Percentiles rank a stretch among this genome's conserved stretches.
Conservation (phyloP, 192 early-diverging fungal genomes). For the Kappamyces sp. region DNA sequence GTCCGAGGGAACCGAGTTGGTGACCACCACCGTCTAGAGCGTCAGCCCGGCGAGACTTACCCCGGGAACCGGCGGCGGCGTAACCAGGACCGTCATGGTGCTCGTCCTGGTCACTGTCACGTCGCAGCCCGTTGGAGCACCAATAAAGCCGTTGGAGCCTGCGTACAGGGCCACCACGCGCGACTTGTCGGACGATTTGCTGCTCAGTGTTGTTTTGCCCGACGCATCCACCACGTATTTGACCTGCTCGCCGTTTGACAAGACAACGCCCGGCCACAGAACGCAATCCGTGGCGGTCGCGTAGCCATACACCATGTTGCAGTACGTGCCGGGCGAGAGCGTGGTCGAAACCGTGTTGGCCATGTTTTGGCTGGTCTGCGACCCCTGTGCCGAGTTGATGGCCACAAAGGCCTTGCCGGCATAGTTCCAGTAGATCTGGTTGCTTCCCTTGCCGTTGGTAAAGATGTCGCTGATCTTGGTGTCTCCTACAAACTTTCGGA, state of each 20-base stretch:
- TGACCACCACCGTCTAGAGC: too few species aligned
- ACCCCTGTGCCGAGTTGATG: conserved; percentile 8
- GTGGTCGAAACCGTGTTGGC: conserved; percentile 10
- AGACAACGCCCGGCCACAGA: conserved; percentile 2
- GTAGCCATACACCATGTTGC: conserved; percentile 13
- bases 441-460: not conserved
- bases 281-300: not conserved
- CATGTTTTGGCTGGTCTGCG: not conserved
- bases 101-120: too few species aligned
- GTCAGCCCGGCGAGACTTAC: too few species aligned
- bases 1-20: too few species aligned
- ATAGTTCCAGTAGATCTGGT: conserved; percentile 13
- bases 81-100: too few species aligned
- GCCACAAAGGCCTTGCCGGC: conserved; percentile 17
- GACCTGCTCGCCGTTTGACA: conserved; percentile 9
- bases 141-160: not conserved
- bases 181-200: conserved; percentile 2
- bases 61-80: too few species aligned
- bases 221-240: conserved; percentile 5
- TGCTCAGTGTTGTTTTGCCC: not conserved
- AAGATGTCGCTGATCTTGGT: not conserved
- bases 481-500: conserved; percentile 12
- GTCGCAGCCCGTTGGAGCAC: too few species aligned
- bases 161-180: conserved; percentile 10
- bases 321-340: conserved; percentile 3